Evolutionary conservation across 2,329 filamentous ascomycete genomes (phyloP), one percentile per base, ranked within the genome.

Genomic region (Pseudocercospora cruenta): DNA sequence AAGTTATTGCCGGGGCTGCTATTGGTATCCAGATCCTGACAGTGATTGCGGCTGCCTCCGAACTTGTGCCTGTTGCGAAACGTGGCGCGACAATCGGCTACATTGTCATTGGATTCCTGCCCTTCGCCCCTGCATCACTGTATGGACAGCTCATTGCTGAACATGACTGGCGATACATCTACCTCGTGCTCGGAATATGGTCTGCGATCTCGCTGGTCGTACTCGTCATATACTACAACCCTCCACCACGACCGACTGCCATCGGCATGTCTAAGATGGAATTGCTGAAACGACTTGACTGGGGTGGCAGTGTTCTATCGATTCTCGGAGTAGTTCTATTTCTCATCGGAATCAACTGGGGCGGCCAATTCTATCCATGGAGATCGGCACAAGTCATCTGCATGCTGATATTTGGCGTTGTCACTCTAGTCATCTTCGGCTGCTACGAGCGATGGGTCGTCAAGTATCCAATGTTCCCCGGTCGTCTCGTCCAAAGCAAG

Each of bases 1-100:
- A 43, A 6, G 39, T 43, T 16, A 19, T 43, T 43, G 39, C 39
- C 16, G 39, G 39, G 19, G 39, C 39, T 19, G 39, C 39, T 19
- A 43, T 43, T n/a, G 39, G 39, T 6, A 43, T 43, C 3, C 39
- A 68, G 49, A 57, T 63, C 43, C 16, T 70, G 59, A 63, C 64
- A 22, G 64, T 67, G 9, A 65, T 91, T n/a, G 88, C 89, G 33
- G 89, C 84, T 47, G 88, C 88, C 0, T 86, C 87, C 2, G 89
- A 91, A 74, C 82, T 91, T 67, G 89, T 87, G 0, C 88, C 89
- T 1, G 86, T 86, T 26, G 81, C 84, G 14, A 86, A 89, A 74
- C 83, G 89, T 58, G 89, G 87, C 45, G 84, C 84, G 71, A 90
- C 89, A 71, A 83, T 89, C 36, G 84, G 85, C 10, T 77, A 83